phyloP scores from a whole-genome alignment of 2,329 filamentous ascomycete species.

The Arthrobotrys entomopaga region DNA sequence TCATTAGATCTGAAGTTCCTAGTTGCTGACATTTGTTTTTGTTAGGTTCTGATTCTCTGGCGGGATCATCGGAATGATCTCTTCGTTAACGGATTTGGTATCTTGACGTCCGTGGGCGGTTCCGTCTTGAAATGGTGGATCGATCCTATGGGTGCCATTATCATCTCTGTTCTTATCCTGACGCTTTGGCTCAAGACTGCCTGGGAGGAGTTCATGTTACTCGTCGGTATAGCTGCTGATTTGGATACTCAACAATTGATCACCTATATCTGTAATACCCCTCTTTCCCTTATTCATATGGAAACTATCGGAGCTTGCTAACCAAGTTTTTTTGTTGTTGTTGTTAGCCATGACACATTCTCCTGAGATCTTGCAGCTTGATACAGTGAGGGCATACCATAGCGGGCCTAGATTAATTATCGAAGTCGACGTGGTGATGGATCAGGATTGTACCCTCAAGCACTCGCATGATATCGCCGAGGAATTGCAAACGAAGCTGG shows the following conservation, averaged over 20 bases:
- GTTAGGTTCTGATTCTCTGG: constrained; percentile 54
- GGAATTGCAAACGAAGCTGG: constrained; percentile 90
- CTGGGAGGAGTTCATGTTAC: constrained; percentile 82
- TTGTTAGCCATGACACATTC: constrained; percentile 82
- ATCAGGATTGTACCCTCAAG: constrained; percentile 75
- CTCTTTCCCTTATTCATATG: neutral
- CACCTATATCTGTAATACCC: constrained; percentile 79
- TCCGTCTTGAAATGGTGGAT: constrained; percentile 93
- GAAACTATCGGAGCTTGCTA: constrained; percentile 6
- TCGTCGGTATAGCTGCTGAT: constrained; percentile 88
- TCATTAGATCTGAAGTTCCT: neutral
- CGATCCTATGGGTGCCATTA: constrained; percentile 88
- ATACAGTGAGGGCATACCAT: constrained; percentile 95
- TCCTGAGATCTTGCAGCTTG: constrained; percentile 81
- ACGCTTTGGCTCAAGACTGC: constrained; percentile 85
- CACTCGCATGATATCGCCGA: constrained; percentile 94
- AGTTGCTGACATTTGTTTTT: neutral
- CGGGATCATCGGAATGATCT: constrained; percentile 87
- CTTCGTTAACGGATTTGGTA: constrained; percentile 93
- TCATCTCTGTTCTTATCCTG: constrained; percentile 81
- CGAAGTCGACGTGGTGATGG: constrained; percentile 97
- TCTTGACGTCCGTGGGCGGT: constrained; percentile 90
- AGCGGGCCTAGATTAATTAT: constrained; percentile 83
- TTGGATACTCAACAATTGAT: constrained; percentile 90
- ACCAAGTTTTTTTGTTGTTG: neutral